Conservation (phyloP, 371 early-diverging fungal genomes). For the Lichtheimia hyalospora region DNA sequence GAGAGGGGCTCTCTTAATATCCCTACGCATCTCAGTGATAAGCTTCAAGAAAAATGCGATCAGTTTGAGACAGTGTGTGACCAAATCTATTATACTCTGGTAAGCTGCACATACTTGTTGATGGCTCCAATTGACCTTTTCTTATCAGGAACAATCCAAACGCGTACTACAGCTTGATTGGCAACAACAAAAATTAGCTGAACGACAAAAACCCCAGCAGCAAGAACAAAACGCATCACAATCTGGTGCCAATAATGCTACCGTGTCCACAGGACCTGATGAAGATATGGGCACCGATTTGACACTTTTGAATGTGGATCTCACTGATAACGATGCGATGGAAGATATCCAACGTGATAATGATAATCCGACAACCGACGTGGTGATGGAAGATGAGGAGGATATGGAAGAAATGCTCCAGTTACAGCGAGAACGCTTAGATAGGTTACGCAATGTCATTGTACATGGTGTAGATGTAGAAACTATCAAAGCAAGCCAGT, state of each 20-base stretch:
- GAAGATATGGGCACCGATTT: slow-evolving; percentile 17
- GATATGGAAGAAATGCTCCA: slow-evolving; percentile 50
- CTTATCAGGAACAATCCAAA: slow-evolving; percentile 40
- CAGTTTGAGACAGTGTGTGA: slow-evolving; percentile 50
- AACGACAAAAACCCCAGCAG: slow-evolving; percentile 24
- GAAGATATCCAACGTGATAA: slow-evolving; percentile 5
- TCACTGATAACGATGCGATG: slow-evolving; percentile 12
- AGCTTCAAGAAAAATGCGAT: slow-evolving; percentile 38
- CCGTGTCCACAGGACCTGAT: not conserved
- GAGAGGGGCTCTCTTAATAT: slow-evolving; percentile 18
- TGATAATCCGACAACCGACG: not conserved
- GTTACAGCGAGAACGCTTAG: slow-evolving; percentile 45
- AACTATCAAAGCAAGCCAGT: slow-evolving; percentile 25
- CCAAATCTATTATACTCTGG: slow-evolving; percentile 44
- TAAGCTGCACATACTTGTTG: slow-evolving; percentile 6
- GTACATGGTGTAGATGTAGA: slow-evolving; percentile 48
- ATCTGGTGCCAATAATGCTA: too few relatives aligned
- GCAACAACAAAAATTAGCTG: slow-evolving; percentile 27
- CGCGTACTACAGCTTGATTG: slow-evolving; percentile 38
- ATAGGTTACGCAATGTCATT: slow-evolving; percentile 39
- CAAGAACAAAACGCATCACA: slow-evolving; percentile 19
- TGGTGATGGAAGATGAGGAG: slow-evolving; percentile 20
- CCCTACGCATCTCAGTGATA: slow-evolving; percentile 24
- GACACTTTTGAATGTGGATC: slow-evolving; percentile 5
- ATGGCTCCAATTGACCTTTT: not conserved